These are phyloP conservation scores for Moesziomyces parantarcticus DNA, from an alignment of 1,284 basidiomycete genomes.

Conservation along the genomic window DNA sequence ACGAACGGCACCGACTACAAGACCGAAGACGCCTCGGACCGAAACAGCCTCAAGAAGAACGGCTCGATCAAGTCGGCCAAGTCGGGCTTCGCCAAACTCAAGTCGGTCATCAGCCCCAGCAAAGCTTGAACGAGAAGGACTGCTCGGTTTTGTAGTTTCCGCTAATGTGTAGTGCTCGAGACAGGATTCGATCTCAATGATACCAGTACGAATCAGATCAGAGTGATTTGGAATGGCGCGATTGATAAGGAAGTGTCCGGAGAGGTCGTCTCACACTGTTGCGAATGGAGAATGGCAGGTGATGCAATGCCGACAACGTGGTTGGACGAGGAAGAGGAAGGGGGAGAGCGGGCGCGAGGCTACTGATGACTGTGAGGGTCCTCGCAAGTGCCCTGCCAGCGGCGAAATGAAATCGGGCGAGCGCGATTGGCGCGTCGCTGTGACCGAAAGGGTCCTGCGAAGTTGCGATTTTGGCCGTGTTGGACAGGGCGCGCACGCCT, in stretches of 20 bases:
- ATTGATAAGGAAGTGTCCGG: background rate
- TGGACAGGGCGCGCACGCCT: too few species aligned
- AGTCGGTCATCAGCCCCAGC: constrained; percentile 26
- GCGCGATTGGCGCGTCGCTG: too few species aligned
- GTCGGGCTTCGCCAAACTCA: constrained; percentile 45
- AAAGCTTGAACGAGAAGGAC: constrained; percentile 13
- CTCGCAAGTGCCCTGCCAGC: too few species aligned
- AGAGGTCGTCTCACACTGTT: too few species aligned
- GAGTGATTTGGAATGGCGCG: too few species aligned
- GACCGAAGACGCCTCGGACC: constrained; percentile 25
- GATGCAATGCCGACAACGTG: too few species aligned
- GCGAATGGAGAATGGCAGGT: too few species aligned
- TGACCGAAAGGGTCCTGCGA: too few species aligned
- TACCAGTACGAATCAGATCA: background rate
- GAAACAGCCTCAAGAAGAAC: constrained; percentile 27
- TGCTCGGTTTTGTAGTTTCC: background rate
- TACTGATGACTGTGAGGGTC: too few species aligned
- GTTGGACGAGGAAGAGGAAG: too few species aligned
- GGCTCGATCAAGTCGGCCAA: constrained; percentile 31
- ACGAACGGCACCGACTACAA: constrained; percentile 27
- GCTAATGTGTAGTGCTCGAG: constrained; percentile 3
- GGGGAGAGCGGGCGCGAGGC: too few species aligned
- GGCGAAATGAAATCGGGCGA: background rate
- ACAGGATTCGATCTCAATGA: background rate
- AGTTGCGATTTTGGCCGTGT: too few species aligned